phyloP scores from a whole-genome alignment of 108 stramenopile genomes.

The Fragilariopsis cylindrus region DNA sequence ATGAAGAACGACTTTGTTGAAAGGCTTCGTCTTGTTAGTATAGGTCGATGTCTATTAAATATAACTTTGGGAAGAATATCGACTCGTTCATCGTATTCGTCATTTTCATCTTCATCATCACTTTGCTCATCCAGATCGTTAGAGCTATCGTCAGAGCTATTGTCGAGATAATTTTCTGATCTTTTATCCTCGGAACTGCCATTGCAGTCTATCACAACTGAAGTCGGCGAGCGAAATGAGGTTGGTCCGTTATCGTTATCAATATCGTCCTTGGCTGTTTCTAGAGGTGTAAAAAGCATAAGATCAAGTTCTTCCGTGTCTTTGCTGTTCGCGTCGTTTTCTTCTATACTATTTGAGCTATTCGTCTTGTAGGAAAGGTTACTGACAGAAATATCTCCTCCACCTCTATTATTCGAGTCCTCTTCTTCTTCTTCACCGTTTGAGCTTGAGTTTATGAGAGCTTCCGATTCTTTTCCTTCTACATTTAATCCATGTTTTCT shows the following conservation, averaged over 20 bases:
- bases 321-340: neutral
- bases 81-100: neutral
- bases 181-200: neutral
- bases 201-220: neutral
- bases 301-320: neutral
- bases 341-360: neutral
- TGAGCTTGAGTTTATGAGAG: neutral
- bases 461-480: constrained; percentile 5
- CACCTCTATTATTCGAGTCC: neutral
- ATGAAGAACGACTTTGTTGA: neutral
- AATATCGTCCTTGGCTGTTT: neutral
- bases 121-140: neutral
- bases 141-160: neutral
- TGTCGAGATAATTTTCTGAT: neutral
- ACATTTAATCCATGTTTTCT: neutral
- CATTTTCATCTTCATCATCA: neutral
- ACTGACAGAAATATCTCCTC: constrained; percentile 12
- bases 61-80: neutral
- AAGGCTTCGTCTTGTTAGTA: neutral
- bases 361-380: neutral
- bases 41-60: neutral
- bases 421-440: neutral
- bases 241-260: neutral
- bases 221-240: neutral
- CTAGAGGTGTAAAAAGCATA: neutral